Evolutionary conservation across 352 stramenopile genomes (phyloP), one percentile per base, ranked within the genome.

Genomic region (Globisporangium acanthophoron): DNA sequence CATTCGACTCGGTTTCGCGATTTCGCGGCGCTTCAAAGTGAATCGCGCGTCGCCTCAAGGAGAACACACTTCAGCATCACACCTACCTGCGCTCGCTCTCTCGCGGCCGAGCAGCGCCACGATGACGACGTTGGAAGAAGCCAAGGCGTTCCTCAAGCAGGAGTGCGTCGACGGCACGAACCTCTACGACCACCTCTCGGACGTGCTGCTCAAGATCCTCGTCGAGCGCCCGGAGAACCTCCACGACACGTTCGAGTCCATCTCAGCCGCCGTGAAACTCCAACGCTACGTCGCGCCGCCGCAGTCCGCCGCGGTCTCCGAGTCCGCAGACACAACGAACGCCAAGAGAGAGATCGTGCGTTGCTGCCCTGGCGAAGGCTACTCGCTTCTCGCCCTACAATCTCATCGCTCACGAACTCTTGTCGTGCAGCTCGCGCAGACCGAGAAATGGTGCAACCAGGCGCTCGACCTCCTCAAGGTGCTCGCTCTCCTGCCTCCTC

Each of bases 71-170:
- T 27, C 24, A 27, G 24, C 24, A 27, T 27, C 24, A 27, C 24
- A 27, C 24, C 24, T 27, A 27, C 24, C 24, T 27, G 24, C 24
- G 24, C 24, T 27, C 24, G 24, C 24, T 37, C 6, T 37, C 33
- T 37, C 33, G 33, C 33, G 20, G 16, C 13, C 20, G 18, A 16
- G 3, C 15, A 16, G 3, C 15, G 47, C 52, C 33, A 52, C 9
- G 9, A 90, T 88, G 76, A 86, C 78, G 59, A 90, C 78, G 48
- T 66, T 96, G 47, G 89, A 96, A 37, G 82, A 93, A 62, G 88
- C 87, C 21, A 96, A 96, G 63, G 87, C 90, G 2, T 96, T 94
- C 62, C 61, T 96, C 54, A 87, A 95, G 70, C 86, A 92, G 52
- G 80, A 95, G 43, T 65, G 64, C 7, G 45, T 53, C 5, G 82